Percentiles rank a stretch among this genome's conserved stretches.
Conservation (phyloP, 495 filamentous ascomycete genomes). For the Staphylotrichum longicolle region DNA sequence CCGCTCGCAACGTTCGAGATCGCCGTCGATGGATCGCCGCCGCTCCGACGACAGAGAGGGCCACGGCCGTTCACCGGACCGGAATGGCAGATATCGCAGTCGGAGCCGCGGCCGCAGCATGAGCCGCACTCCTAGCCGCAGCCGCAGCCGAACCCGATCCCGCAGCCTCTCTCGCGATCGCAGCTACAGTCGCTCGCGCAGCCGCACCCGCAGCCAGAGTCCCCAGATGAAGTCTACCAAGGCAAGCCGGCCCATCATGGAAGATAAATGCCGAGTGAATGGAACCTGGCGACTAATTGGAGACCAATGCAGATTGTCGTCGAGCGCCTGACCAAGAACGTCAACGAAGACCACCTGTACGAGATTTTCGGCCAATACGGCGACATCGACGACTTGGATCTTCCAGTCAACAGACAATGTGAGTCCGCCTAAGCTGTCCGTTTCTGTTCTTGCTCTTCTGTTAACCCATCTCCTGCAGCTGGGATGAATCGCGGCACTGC, state of each 20-base stretch:
- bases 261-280: not conserved
- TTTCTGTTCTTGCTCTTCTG: conserved; percentile 4
- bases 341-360: conserved; percentile 79
- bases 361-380: conserved; percentile 94
- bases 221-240: conserved; percentile 35
- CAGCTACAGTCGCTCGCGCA: conserved; percentile 37
- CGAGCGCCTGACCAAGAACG: conserved; percentile 94
- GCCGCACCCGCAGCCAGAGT: conserved; percentile 34
- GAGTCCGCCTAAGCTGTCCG: conserved; percentile 30
- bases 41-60: conserved; percentile 17
- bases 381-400: conserved; percentile 76
- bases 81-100: conserved; percentile 37
- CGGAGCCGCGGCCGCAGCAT: conserved; percentile 23
- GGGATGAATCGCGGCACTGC: conserved; percentile 90
- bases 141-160: conserved; percentile 14
- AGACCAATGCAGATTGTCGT: conserved; percentile 72
- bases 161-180: conserved; percentile 25
- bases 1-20: conserved; percentile 23
- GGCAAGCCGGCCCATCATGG: conserved; percentile 20
- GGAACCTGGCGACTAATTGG: not conserved
- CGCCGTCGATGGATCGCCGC: conserved; percentile 22
- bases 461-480: conserved; percentile 49
- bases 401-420: conserved; percentile 89
- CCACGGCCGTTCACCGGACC: conserved; percentile 25
- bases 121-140: conserved; percentile 20